phyloP scores from a whole-genome alignment of 257 asterid species.

The Solanum pinnatisectum region DNA sequence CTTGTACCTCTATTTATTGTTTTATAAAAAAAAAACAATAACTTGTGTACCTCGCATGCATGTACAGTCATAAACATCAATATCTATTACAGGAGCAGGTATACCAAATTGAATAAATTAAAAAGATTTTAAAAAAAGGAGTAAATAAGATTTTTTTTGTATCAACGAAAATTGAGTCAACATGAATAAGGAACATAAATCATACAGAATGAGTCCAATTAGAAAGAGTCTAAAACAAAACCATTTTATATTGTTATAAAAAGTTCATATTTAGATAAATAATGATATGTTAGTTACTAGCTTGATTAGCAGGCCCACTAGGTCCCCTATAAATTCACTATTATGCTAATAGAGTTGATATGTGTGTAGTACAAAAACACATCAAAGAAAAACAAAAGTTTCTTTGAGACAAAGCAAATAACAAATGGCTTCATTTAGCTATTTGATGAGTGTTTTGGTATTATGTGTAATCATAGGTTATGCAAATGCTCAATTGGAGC shows the following conservation, averaged over 20 bases:
- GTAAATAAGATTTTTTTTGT: not conserved
- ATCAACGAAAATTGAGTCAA: not conserved
- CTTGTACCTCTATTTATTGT: not conserved
- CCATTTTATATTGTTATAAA: not conserved
- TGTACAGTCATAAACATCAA: not conserved
- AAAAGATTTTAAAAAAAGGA: not conserved
- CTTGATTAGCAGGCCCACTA: not conserved
- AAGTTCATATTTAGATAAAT: not conserved
- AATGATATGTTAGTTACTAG: not conserved
- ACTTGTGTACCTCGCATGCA: not conserved
- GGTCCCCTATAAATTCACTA: not conserved
- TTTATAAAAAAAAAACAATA: too few species aligned
- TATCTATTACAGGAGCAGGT: not conserved
- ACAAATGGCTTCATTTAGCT: slow-evolving; percentile 4
- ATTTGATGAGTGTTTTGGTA: slow-evolving; percentile 1
- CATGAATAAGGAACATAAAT: not conserved
- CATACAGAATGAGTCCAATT: not conserved
- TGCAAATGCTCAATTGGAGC: slow-evolving; percentile 26
- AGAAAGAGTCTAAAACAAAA: not conserved
- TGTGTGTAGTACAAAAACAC: not conserved
- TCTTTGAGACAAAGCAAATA: not conserved
- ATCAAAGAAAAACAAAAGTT: not conserved
- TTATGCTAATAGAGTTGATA: not conserved
- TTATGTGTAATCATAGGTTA: slow-evolving; percentile 5
- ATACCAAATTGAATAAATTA: not conserved